Evolutionary conservation across 306 rosid species (phyloP).

Genomic region (Quercus suber): DNA sequence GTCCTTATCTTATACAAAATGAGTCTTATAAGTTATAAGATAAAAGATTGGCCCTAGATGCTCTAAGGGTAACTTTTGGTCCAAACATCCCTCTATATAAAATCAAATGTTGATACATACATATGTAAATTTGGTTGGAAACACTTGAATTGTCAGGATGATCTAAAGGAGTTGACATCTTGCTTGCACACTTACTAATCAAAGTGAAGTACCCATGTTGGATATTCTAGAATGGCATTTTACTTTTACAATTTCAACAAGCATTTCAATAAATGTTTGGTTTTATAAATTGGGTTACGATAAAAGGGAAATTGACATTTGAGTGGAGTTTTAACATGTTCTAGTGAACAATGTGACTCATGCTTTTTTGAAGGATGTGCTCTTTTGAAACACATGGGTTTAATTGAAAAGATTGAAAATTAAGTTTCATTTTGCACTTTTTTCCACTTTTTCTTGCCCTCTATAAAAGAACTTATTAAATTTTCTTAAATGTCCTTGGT

Average conservation of each 20-base stretch:
- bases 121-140: not conserved
- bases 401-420: not conserved
- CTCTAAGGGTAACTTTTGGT: not conserved
- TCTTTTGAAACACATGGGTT: not conserved
- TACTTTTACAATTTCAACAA: not conserved
- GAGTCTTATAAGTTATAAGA: not conserved
- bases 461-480: not conserved
- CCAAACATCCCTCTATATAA: not conserved
- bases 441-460: not conserved
- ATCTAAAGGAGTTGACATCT: not conserved
- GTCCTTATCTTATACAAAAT: conserved; percentile 5
- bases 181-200: too few species aligned
- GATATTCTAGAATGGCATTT: not conserved
- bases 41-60: not conserved
- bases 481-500: not conserved
- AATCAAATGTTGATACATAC: not conserved
- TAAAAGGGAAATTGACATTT: not conserved
- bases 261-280: not conserved
- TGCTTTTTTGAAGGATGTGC: not conserved
- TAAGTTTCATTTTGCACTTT: not conserved
- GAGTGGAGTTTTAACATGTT: not conserved
- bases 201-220: not conserved
- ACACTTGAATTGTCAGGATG: not conserved
- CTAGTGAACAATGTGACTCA: not conserved
- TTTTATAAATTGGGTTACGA: not conserved